A percentile compares a stretch with the other conserved stretches of the same genome.
Evolutionary conservation across 129 eudicot species (phyloP).

Genomic region (Artemisia tridentata): DNA sequence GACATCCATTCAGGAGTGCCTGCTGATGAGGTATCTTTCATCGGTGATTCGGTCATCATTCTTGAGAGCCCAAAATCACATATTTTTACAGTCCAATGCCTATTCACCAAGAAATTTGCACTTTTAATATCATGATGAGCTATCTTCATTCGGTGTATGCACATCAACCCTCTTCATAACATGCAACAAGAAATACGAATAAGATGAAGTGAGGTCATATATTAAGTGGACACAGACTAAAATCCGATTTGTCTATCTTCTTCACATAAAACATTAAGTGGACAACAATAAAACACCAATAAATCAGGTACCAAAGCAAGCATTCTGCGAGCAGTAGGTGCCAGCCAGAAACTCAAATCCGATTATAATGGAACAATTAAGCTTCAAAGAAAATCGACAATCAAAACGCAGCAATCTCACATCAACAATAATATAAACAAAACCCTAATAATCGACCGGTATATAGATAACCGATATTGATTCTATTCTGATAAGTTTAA

Average conservation of each 20-base stretch:
- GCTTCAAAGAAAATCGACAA: too few relatives aligned
- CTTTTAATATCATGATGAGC: conserved; percentile 93
- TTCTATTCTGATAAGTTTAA: too few relatives aligned
- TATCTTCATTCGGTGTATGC: conserved; percentile 94
- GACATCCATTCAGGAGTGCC: conserved; percentile 99
- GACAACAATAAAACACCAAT: not conserved
- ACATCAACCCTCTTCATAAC: conserved; percentile 75
- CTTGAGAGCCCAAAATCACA: conserved; percentile 97
- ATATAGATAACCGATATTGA: too few relatives aligned
- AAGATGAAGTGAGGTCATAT: conserved; percentile 15
- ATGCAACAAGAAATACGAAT: conserved; percentile 15
- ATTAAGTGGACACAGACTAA: too few relatives aligned
- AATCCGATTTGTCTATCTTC: too few relatives aligned
- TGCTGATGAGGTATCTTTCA: conserved; percentile 78
- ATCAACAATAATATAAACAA: too few relatives aligned
- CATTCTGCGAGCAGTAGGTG: too few relatives aligned
- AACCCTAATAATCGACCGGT: too few relatives aligned
- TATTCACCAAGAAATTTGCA: conserved; percentile 92
- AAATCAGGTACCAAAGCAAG: too few relatives aligned
- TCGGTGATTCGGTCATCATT: conserved; percentile 56
- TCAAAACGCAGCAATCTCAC: too few relatives aligned
- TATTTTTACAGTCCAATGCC: conserved; percentile 89
- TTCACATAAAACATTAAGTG: not conserved
- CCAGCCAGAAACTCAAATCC: too few relatives aligned
- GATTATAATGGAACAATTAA: too few relatives aligned